These are phyloP conservation scores for Ophiognomonia clavigignenti-juglandacearum DNA, from an alignment of 2,329 filamentous ascomycete species.

Conservation along the genomic window DNA sequence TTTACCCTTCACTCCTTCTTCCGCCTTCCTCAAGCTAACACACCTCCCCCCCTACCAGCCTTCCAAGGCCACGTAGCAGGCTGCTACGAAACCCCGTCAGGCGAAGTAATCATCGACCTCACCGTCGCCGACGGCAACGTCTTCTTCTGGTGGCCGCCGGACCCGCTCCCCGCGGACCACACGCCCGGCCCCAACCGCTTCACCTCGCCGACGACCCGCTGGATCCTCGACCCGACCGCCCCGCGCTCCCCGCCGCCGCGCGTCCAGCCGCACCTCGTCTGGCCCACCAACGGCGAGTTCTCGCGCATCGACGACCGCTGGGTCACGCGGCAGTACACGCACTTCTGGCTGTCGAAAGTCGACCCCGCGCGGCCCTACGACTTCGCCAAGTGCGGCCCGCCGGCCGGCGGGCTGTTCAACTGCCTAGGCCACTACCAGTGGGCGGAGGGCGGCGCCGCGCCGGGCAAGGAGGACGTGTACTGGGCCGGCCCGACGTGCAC, in stretches of 20 bases:
- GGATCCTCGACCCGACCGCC: constrained; percentile 34
- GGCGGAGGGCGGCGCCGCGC: constrained; percentile 22
- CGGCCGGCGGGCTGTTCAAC: constrained; percentile 40
- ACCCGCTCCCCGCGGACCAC: constrained; percentile 26
- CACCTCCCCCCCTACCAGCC: constrained; percentile 19
- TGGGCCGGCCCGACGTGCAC: constrained; percentile 40
- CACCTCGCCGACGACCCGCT: constrained; percentile 34
- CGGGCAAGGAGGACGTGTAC: constrained; percentile 34
- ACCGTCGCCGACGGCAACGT: constrained; percentile 38
- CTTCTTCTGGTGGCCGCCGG: constrained; percentile 41
- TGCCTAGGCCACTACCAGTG: constrained; percentile 40
- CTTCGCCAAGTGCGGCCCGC: constrained; percentile 38
- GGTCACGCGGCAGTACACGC: constrained; percentile 36
- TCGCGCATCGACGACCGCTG: constrained; percentile 44
- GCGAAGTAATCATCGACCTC: constrained; percentile 39
- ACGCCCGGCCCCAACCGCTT: constrained; percentile 27
- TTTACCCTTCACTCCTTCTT: not conserved
- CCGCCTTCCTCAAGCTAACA: not conserved
- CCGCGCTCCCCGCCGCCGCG: constrained; percentile 31
- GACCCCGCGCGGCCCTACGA: constrained; percentile 35
- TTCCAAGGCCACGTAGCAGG: constrained; percentile 44
- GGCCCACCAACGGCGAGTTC: constrained; percentile 43
- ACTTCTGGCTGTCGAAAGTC: constrained; percentile 41
- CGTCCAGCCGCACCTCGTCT: constrained; percentile 30
- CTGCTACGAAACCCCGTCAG: constrained; percentile 42